phyloP scores from a whole-genome alignment of 306 rosid genomes.

The Vigna radiata region DNA sequence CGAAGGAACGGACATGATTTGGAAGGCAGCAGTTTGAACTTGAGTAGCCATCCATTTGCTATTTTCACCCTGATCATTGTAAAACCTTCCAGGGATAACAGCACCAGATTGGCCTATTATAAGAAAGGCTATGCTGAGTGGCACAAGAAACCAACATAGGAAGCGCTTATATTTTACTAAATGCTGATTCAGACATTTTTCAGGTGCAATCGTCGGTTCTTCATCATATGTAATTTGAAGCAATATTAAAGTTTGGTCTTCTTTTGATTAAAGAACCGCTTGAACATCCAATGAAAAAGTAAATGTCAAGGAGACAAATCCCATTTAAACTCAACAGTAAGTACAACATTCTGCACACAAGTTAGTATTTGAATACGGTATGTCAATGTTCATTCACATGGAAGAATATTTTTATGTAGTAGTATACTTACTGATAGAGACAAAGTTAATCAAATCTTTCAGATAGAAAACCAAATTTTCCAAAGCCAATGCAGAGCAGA shows the following conservation, averaged over 20 bases:
- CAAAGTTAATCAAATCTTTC: not conserved
- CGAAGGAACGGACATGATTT: conserved; percentile 48
- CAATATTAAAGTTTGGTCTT: not conserved
- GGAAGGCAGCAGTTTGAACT: conserved; percentile 88
- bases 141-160: conserved; percentile 92
- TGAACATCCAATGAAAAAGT: not conserved
- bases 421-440: not conserved
- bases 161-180: conserved; percentile 60
- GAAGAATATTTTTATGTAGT: not conserved
- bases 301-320: not conserved
- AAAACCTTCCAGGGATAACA: conserved; percentile 82
- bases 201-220: conserved; percentile 54
- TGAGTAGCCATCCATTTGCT: conserved; percentile 93
- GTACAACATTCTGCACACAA: conserved; percentile 12
- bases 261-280: not conserved
- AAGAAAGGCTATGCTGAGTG: conserved; percentile 64
- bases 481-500: too few species aligned
- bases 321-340: not conserved
- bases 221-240: conserved; percentile 57
- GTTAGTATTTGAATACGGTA: not conserved
- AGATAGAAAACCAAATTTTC: not conserved
- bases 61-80: conserved; percentile 84
- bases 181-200: conserved; percentile 41
- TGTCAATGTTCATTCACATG: not conserved
- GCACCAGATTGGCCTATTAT: conserved; percentile 81